phyloP scores from a whole-genome alignment of 768 basidiomycete species.

The Boletus subcaerulescens region DNA sequence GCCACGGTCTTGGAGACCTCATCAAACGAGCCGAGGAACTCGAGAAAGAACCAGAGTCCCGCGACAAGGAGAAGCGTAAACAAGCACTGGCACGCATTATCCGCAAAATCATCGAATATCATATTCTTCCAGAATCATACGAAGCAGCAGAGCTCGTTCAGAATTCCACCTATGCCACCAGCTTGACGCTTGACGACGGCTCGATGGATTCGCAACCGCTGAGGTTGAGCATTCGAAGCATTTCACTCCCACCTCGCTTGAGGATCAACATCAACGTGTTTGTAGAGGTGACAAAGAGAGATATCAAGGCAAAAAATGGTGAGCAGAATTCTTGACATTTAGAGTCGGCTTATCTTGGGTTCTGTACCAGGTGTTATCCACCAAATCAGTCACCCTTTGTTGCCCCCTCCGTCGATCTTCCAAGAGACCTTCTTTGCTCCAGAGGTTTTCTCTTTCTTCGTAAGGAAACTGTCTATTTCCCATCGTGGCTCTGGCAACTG shows the following conservation, averaged over 20 bases:
- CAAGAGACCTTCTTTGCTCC: constrained; percentile 10
- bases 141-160: constrained; percentile 40
- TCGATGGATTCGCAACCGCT: constrained; percentile 43
- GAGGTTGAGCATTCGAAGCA: constrained; percentile 41
- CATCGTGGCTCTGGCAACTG: background rate
- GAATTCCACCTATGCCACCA: constrained; percentile 54
- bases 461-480: background rate
- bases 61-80: constrained; percentile 46
- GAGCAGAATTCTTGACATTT: background rate
- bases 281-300: constrained; percentile 8
- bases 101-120: constrained; percentile 47
- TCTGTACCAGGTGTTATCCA: constrained; percentile 7
- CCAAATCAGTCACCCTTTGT: constrained; percentile 11
- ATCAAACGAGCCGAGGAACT: constrained; percentile 33
- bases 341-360: background rate
- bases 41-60: constrained; percentile 41
- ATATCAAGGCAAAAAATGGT: constrained; percentile 12
- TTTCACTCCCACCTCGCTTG: constrained; percentile 33
- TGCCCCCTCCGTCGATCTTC: constrained; percentile 12
- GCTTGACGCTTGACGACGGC: constrained; percentile 40
- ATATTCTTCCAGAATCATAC: constrained; percentile 38
- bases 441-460: constrained; percentile 13
- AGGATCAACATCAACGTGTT: constrained; percentile 20
- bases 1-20: constrained; percentile 5
- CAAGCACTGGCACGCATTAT: constrained; percentile 56